phyloP scores from a whole-genome alignment of 441 rosid species.

The Corymbia citriodora region DNA sequence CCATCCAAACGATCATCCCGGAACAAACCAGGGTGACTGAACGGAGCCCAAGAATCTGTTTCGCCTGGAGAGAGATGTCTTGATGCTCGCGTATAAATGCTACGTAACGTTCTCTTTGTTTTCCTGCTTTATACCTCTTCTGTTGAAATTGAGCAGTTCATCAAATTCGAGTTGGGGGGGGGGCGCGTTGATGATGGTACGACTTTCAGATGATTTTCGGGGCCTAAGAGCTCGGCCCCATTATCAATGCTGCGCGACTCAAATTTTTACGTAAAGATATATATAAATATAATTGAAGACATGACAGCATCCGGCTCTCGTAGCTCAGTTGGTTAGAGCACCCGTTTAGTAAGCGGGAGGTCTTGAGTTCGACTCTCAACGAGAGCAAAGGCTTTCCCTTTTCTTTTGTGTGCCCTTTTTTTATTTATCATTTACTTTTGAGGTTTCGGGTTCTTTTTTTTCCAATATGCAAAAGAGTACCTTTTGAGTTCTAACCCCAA shows the following conservation, averaged over 20 bases:
- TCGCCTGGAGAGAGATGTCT: not conserved
- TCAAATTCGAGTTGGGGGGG: not conserved
- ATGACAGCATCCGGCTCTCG: not conserved
- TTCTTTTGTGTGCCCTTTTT: fast-evolving
- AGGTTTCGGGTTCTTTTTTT: not conserved
- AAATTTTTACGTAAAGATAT: too few relatives aligned
- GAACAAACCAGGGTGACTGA: not conserved
- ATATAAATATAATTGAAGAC: too few relatives aligned
- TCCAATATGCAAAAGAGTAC: not conserved
- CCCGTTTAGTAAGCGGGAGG: constrained; percentile 11
- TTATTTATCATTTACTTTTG: too few relatives aligned
- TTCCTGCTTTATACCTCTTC: not conserved
- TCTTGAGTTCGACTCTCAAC: constrained; percentile 8
- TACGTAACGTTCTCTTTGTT: not conserved
- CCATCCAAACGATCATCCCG: not conserved
- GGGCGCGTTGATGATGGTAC: not conserved
- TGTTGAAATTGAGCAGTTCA: not conserved
- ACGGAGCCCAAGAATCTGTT: not conserved
- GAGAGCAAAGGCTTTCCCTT: not conserved
- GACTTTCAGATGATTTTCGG: not conserved
- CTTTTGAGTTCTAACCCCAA: not conserved
- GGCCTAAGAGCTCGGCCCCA: not conserved
- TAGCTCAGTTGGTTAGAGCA: constrained; percentile 9
- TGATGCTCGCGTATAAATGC: not conserved
- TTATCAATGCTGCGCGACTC: fast-evolving